These are phyloP conservation scores for Kwoniella shivajii DNA, from an alignment of 1,284 basidiomycete species.

Conservation along the genomic window DNA sequence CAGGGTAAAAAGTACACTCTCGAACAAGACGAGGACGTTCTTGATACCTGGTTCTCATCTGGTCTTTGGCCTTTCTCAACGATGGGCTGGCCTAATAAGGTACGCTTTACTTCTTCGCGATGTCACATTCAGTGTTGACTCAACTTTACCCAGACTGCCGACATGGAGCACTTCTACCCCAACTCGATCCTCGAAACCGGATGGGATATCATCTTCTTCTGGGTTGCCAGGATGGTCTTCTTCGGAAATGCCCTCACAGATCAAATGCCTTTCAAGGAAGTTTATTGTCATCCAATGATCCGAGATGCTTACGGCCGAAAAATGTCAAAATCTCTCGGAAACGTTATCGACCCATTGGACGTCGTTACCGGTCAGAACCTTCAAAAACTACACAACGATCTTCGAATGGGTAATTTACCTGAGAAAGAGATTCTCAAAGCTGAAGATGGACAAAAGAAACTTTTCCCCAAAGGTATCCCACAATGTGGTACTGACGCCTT, in stretches of 20 bases:
- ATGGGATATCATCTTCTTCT: constrained; percentile 99
- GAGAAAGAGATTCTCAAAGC: constrained; percentile 92
- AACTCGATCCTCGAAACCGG: constrained; percentile 90
- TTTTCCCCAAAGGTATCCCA: constrained; percentile 98
- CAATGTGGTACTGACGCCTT: constrained; percentile 98
- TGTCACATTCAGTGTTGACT: too few relatives aligned
- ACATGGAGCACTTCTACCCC: constrained; percentile 83
- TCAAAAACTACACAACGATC: constrained; percentile 81
- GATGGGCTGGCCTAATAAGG: constrained; percentile 94
- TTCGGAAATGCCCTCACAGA: constrained; percentile 89
- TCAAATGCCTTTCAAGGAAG: constrained; percentile 92
- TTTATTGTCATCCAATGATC: constrained; percentile 99
- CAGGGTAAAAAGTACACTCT: constrained; percentile 72
- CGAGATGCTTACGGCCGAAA: constrained; percentile 98
- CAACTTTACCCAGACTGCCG: constrained; percentile 61
- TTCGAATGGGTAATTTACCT: constrained; percentile 89
- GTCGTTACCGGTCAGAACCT: constrained; percentile 87
- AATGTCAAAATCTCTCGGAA: constrained; percentile 98
- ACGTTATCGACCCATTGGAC: constrained; percentile 97
- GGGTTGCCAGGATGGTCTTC: constrained; percentile 98
- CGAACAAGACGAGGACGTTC: constrained; percentile 94
- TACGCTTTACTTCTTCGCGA: too few relatives aligned
- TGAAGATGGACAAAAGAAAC: constrained; percentile 94
- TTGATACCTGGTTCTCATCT: constrained; percentile 99
- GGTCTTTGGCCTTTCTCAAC: constrained; percentile 98